Percentiles rank a stretch among this genome's conserved stretches.
These are phyloP conservation scores for Solanum dulcamara DNA, from an alignment of 257 asterid genomes.

Conservation along the genomic window DNA sequence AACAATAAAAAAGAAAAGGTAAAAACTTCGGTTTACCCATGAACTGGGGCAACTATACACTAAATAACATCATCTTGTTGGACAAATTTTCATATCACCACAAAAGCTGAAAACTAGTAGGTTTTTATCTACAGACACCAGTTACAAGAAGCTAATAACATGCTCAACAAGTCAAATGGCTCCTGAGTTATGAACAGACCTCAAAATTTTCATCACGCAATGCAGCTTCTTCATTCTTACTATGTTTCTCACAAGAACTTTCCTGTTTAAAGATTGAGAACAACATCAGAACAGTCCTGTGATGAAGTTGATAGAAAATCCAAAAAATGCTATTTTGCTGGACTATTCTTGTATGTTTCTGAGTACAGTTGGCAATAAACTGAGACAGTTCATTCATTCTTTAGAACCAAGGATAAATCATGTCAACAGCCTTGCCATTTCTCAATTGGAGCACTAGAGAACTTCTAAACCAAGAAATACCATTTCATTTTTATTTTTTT, in stretches of 20 bases:
- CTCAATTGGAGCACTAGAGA: neutral
- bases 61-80: neutral
- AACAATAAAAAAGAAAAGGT: neutral
- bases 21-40: neutral
- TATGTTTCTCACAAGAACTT: neutral
- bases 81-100: neutral
- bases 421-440: neutral
- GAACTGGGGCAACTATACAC: neutral
- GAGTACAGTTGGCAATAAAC: neutral
- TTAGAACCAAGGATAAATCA: neutral
- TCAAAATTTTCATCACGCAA: neutral
- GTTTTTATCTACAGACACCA: neutral
- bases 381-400: neutral
- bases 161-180: neutral
- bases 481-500: neutral
- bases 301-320: neutral
- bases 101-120: neutral
- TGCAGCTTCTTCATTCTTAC: neutral
- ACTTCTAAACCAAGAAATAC: slow-evolving; percentile 8
- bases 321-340: neutral
- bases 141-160: neutral
- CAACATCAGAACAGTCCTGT: neutral
- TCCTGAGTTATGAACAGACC: neutral
- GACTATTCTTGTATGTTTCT: neutral
- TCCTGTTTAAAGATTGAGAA: neutral